Percentiles rank a stretch among this genome's conserved stretches.
Evolutionary conservation across 2,329 filamentous ascomycete genomes (phyloP).

Genomic region (Ramichloridium luteum): DNA sequence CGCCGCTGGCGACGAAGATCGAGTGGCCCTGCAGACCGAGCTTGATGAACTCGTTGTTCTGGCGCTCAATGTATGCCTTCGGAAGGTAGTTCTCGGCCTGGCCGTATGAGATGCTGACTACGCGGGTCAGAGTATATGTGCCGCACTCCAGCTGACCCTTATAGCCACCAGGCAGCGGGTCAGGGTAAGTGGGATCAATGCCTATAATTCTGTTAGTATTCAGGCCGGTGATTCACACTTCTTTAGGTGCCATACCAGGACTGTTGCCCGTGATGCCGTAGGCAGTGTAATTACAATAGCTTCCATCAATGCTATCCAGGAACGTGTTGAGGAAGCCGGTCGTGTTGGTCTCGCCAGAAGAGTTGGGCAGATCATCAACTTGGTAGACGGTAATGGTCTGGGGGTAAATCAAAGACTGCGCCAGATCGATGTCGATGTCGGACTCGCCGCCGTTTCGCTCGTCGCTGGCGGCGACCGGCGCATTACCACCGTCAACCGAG

Average conservation of each 20-base stretch:
- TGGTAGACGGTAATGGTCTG: slow-evolving; percentile 14
- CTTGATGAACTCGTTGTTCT: slow-evolving; percentile 32
- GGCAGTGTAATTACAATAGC: slow-evolving; percentile 11
- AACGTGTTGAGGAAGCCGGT: slow-evolving; percentile 9
- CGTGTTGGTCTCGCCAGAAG: slow-evolving; percentile 6
- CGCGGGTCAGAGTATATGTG: slow-evolving; percentile 39
- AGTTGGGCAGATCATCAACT: slow-evolving; percentile 9
- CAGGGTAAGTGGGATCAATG: slow-evolving; percentile 31
- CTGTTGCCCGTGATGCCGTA: slow-evolving; percentile 10
- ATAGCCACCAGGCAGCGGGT: slow-evolving; percentile 37
- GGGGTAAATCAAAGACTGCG: slow-evolving; percentile 11
- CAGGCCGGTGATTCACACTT: too few relatives aligned
- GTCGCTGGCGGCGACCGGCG: slow-evolving; percentile 24
- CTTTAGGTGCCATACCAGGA: too few relatives aligned
- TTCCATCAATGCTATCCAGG: slow-evolving; percentile 11
- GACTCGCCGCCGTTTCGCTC: slow-evolving; percentile 9
- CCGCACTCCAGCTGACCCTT: slow-evolving; percentile 34
- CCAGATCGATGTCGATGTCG: slow-evolving; percentile 12
- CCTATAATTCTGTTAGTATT: too few relatives aligned
- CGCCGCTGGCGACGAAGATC: slow-evolving; percentile 4
- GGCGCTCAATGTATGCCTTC: slow-evolving; percentile 36
- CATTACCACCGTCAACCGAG: slow-evolving; percentile 14
- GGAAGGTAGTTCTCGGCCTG: slow-evolving; percentile 41
- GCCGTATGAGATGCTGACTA: slow-evolving; percentile 46
- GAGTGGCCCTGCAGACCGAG: slow-evolving; percentile 35